phyloP scores from a whole-genome alignment of 2,329 filamentous ascomycete species.

The Scedosporium dehoogii region DNA sequence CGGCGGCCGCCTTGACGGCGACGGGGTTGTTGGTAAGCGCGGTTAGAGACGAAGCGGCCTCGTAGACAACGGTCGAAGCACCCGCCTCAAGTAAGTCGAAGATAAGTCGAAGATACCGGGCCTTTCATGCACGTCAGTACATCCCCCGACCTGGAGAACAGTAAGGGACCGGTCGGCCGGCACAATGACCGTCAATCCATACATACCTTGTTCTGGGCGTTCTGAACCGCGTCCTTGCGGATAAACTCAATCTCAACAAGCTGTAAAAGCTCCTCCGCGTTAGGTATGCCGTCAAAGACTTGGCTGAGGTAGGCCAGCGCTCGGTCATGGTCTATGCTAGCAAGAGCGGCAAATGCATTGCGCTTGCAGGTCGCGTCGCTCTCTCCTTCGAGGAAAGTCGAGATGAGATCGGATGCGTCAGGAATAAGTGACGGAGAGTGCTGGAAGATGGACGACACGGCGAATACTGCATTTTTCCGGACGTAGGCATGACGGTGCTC shows the following conservation, averaged over 20 bases:
- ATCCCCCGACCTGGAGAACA: too few relatives aligned
- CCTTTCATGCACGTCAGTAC: constrained; percentile 36
- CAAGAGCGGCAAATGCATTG: constrained; percentile 88
- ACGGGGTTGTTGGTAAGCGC: constrained; percentile 93
- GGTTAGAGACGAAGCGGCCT: constrained; percentile 90
- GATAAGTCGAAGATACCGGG: constrained; percentile 84
- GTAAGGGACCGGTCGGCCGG: too few relatives aligned
- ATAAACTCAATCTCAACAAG: constrained; percentile 96
- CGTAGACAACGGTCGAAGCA: constrained; percentile 91
- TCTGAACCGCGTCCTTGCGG: constrained; percentile 90
- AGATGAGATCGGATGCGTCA: constrained; percentile 86
- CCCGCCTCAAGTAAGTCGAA: constrained; percentile 92
- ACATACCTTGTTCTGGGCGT: constrained; percentile 86
- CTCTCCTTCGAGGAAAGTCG: constrained; percentile 81
- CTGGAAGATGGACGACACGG: constrained; percentile 82
- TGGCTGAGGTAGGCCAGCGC: constrained; percentile 79
- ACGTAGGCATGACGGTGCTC: constrained; percentile 97
- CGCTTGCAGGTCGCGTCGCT: constrained; percentile 94
- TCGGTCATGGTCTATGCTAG: constrained; percentile 87
- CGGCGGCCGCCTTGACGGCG: constrained; percentile 90
- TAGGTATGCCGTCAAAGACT: constrained; percentile 87
- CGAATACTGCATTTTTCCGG: constrained; percentile 95
- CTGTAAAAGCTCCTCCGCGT: constrained; percentile 87
- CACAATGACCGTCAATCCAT: constrained; percentile 14
- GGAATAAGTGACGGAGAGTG: constrained; percentile 89